Evolutionary conservation across 2,329 filamentous ascomycete species (phyloP).

Genomic region (Cytospora mali): DNA sequence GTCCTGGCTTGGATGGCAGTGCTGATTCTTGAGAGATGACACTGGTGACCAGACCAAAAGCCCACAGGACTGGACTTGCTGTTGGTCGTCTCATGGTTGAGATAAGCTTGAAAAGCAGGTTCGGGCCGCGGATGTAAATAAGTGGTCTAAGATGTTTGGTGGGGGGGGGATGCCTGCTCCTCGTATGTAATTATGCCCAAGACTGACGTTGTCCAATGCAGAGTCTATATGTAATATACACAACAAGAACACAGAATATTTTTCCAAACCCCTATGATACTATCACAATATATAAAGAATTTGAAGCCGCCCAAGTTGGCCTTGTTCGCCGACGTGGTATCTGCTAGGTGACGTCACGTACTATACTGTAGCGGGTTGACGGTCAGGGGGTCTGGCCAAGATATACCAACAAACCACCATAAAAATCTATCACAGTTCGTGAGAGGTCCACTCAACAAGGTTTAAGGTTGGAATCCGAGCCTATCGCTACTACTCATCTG

Average conservation of each 20-base stretch:
- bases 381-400: slow-evolving; percentile 18
- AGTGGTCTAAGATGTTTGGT: too few species aligned
- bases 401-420: slow-evolving; percentile 3
- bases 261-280: neutral
- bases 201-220: neutral
- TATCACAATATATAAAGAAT: neutral
- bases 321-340: neutral
- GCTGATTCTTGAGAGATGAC: slow-evolving; percentile 2
- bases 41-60: neutral
- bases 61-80: slow-evolving; percentile 13
- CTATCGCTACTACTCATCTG: neutral
- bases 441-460: slow-evolving; percentile 6
- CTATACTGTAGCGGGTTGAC: neutral
- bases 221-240: neutral
- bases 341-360: slow-evolving; percentile 20
- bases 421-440: neutral
- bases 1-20: slow-evolving; percentile 34
- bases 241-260: neutral
- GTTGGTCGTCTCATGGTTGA: slow-evolving; percentile 9
- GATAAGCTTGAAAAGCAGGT: neutral
- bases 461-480: slow-evolving; percentile 6
- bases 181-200: neutral
- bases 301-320: neutral
- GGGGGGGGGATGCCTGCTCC: slow-evolving; percentile 1
- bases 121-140: neutral